Conservation (phyloP, 2,329 filamentous ascomycete genomes). For the Daldinia sp. region DNA sequence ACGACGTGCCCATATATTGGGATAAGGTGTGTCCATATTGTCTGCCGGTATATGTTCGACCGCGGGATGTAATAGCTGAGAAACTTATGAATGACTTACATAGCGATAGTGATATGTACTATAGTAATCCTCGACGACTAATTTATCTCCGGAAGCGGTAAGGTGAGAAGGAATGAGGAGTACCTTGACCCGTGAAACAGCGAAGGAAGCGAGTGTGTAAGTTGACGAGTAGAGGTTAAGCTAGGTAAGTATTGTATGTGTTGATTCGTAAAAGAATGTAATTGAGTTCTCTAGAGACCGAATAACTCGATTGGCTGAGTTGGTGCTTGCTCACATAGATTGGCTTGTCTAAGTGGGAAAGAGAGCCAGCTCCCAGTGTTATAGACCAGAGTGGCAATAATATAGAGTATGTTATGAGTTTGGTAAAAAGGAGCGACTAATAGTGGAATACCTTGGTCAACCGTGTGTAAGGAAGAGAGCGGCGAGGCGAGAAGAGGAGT, state of each 20-base stretch:
- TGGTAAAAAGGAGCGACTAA: conserved; percentile 64
- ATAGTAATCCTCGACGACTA: conserved; percentile 47
- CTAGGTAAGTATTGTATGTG: conserved; percentile 31
- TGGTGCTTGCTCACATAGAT: conserved; percentile 52
- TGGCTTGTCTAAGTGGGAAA: conserved; percentile 59
- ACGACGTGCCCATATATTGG: conserved; percentile 43
- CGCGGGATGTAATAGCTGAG: conserved; percentile 17
- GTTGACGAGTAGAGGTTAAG: conserved; percentile 35
- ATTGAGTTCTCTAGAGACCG: conserved; percentile 57
- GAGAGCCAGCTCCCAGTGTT: conserved; percentile 69
- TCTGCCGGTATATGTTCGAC: conserved; percentile 35
- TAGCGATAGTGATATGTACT: conserved; percentile 53
- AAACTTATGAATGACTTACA: conserved; percentile 56
- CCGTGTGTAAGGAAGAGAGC: conserved; percentile 56
- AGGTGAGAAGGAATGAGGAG: conserved; percentile 54
- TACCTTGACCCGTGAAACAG: conserved; percentile 38
- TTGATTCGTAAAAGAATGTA: conserved; percentile 56
- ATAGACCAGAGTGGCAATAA: conserved; percentile 59
- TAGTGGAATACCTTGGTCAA: conserved; percentile 53
- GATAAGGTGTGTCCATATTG: neutral
- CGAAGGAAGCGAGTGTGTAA: conserved; percentile 52
- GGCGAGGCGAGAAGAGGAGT: conserved; percentile 60
- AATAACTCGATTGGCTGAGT: conserved; percentile 58
- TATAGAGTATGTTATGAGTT: conserved; percentile 53
- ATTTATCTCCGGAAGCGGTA: conserved; percentile 51